These are phyloP conservation scores for Rhizopus sp. DNA, from an alignment of 371 early-diverging fungal genomes.

Conservation along the genomic window DNA sequence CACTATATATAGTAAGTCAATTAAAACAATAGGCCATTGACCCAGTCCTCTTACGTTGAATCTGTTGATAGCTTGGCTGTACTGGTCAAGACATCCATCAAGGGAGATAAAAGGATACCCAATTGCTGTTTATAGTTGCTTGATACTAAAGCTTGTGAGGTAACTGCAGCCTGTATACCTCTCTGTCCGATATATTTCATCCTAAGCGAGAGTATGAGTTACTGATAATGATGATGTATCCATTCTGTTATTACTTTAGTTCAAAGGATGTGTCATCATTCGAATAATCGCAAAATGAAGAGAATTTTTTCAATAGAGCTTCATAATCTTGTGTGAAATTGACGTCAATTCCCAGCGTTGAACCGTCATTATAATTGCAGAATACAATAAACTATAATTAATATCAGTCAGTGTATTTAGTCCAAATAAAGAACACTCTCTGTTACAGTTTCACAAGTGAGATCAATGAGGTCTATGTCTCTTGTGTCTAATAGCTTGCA, in stretches of 20 bases:
- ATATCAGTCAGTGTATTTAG: too few relatives aligned
- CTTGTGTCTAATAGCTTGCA: slow-evolving; percentile 55
- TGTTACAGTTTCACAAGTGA: slow-evolving; percentile 56
- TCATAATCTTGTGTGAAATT: slow-evolving; percentile 66
- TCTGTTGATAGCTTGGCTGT: slow-evolving; percentile 9
- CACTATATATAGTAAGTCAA: slow-evolving; percentile 26
- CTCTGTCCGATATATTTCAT: slow-evolving; percentile 54
- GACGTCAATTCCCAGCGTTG: slow-evolving; percentile 64
- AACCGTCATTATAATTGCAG: slow-evolving; percentile 66
- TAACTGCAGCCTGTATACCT: slow-evolving; percentile 54
- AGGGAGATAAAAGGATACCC: slow-evolving; percentile 54
- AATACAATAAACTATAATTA: slow-evolving; percentile 65
- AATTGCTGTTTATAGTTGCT: slow-evolving; percentile 59
- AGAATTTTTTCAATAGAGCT: slow-evolving; percentile 53
- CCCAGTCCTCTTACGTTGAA: slow-evolving; percentile 1
- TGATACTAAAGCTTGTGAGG: slow-evolving; percentile 57
- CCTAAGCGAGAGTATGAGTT: slow-evolving; percentile 9
- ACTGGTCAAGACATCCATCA: slow-evolving; percentile 48
- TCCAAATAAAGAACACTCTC: slow-evolving; percentile 1
- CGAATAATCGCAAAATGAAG: slow-evolving; percentile 49
- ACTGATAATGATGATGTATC: background rate
- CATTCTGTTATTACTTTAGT: slow-evolving; percentile 9
- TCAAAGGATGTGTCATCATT: slow-evolving; percentile 38
- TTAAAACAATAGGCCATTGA: slow-evolving; percentile 34
- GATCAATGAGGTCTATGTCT: slow-evolving; percentile 52